Evolutionary conservation across 2,329 filamentous ascomycete species (phyloP).

Genomic region (Fusarium sp.): DNA sequence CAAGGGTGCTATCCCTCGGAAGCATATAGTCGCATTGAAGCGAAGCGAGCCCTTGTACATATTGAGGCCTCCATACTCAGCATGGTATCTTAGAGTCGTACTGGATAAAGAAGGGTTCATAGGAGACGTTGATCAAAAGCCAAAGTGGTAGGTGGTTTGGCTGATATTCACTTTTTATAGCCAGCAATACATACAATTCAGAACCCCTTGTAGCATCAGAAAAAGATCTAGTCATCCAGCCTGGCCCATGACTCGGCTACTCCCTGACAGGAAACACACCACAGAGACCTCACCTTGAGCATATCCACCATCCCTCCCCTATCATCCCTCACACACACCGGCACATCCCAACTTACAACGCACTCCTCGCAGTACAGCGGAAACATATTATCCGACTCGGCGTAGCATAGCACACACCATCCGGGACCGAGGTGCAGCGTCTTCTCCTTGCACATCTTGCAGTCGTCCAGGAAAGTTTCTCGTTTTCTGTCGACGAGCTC

Average conservation of each 20-base stretch:
- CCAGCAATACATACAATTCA: too few relatives aligned
- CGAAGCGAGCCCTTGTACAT: too few relatives aligned
- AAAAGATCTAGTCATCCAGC: not conserved
- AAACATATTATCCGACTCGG: not conserved
- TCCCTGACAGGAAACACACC: constrained; percentile 31
- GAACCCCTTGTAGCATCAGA: too few relatives aligned
- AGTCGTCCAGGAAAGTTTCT: constrained; percentile 16
- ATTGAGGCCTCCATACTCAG: too few relatives aligned
- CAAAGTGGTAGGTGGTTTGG: constrained; percentile 36
- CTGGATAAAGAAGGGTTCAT: too few relatives aligned
- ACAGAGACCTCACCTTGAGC: constrained; percentile 26
- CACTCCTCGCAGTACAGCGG: constrained; percentile 28
- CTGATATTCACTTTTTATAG: too few relatives aligned
- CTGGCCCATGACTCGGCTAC: constrained; percentile 26
- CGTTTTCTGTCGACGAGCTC: not conserved
- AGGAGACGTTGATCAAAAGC: constrained; percentile 43
- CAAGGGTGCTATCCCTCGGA: too few relatives aligned
- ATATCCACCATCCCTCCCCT: constrained; percentile 28
- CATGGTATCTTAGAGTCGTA: too few relatives aligned
- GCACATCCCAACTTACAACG: constrained; percentile 5
- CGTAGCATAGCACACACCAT: constrained; percentile 34
- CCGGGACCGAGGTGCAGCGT: constrained; percentile 35
- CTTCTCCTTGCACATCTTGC: not conserved
- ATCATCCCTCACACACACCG: constrained; percentile 14
- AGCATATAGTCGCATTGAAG: too few relatives aligned